These are phyloP conservation scores for Rehmannia glutinosa DNA, from an alignment of 257 asterid genomes.

Conservation along the genomic window DNA sequence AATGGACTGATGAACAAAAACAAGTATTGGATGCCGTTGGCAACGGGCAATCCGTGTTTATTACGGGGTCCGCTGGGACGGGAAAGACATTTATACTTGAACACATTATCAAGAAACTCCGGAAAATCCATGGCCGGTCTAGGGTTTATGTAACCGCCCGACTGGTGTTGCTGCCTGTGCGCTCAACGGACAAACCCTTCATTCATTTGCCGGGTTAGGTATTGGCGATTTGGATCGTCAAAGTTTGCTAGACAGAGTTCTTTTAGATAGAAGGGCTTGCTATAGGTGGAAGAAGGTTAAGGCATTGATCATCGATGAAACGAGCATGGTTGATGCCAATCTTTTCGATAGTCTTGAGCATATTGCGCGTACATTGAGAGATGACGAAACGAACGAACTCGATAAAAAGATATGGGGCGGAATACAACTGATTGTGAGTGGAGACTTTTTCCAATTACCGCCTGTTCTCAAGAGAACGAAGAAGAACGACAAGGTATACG, in stretches of 20 bases:
- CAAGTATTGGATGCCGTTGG: constrained; percentile 48
- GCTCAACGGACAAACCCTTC: constrained; percentile 54
- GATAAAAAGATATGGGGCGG: constrained; percentile 62
- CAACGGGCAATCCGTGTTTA: constrained; percentile 50
- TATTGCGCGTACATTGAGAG: constrained; percentile 38
- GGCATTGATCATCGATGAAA: constrained; percentile 64
- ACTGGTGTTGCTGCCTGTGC: constrained; percentile 73
- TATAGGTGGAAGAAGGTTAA: constrained; percentile 55
- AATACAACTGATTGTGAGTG: constrained; percentile 67
- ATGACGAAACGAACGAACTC: too few species aligned
- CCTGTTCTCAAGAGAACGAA: constrained; percentile 30
- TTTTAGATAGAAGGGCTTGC: constrained; percentile 30
- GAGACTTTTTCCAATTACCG: constrained; percentile 73
- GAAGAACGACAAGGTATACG: constrained; percentile 26
- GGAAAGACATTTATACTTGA: constrained; percentile 62
- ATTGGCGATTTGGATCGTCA: constrained; percentile 26
- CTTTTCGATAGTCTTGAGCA: constrained; percentile 47
- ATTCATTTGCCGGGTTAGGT: constrained; percentile 60
- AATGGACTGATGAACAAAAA: constrained; percentile 62
- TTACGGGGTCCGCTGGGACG: constrained; percentile 82
- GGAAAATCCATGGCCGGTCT: constrained; percentile 44
- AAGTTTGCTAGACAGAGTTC: constrained; percentile 38
- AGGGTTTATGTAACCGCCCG: constrained; percentile 68
- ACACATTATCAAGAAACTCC: constrained; percentile 39
- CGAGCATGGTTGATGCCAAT: constrained; percentile 59